These are phyloP conservation scores for Escallonia rubra DNA, from an alignment of 129 eudicot species.

Conservation along the genomic window DNA sequence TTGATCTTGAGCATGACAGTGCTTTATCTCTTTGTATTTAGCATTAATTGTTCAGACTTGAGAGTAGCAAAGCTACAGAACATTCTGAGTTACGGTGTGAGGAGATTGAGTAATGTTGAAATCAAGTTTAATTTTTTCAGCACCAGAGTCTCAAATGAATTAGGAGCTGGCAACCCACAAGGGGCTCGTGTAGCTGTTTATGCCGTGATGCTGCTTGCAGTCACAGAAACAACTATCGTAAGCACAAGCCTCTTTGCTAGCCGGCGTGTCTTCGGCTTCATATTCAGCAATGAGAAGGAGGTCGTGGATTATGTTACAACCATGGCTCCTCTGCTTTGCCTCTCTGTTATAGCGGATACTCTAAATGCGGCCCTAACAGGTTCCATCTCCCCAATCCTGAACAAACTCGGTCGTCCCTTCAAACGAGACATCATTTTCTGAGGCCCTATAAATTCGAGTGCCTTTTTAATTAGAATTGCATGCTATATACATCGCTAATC, in stretches of 20 bases:
- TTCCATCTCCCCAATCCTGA: not conserved
- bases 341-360: conserved; percentile 47
- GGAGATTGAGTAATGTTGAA: too few relatives aligned
- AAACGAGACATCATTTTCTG: too few relatives aligned
- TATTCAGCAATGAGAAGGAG: conserved; percentile 63
- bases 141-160: conserved; percentile 67
- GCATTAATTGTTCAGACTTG: too few relatives aligned
- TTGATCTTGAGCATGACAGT: not conserved
- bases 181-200: conserved; percentile 52
- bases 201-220: conserved; percentile 49
- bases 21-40: too few relatives aligned
- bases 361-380: conserved; percentile 66
- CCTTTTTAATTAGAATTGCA: too few relatives aligned
- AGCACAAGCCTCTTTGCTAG: conserved; percentile 37
- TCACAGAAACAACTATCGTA: conserved; percentile 28
- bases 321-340: conserved; percentile 69
- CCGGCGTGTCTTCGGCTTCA: conserved; percentile 52
- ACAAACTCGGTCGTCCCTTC: too few relatives aligned
- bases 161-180: conserved; percentile 65
- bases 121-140: conserved; percentile 21
- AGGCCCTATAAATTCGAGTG: too few relatives aligned
- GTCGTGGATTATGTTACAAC: conserved; percentile 64
- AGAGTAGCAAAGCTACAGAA: too few relatives aligned
- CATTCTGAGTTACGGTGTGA: too few relatives aligned
- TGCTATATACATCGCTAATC: too few relatives aligned